These are phyloP conservation scores for Neurospora sp. DNA, from an alignment of 495 filamentous ascomycete species.

Conservation along the genomic window DNA sequence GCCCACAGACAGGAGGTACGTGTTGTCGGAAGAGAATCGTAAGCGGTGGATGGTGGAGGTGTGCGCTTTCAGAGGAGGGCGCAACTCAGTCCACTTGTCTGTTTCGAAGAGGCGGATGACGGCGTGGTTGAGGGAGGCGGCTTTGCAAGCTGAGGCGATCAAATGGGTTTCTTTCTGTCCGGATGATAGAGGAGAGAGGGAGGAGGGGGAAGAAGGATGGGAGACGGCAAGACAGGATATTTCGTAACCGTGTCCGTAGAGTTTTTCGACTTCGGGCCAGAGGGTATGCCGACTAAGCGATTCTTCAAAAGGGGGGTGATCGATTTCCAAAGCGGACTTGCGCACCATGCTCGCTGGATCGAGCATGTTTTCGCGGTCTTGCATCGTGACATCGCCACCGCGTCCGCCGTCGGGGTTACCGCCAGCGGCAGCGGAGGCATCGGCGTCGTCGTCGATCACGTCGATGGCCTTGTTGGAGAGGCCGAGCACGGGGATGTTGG, in stretches of 20 bases:
- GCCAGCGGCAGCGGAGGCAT: slow-evolving; percentile 5
- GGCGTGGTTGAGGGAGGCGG: slow-evolving; percentile 84
- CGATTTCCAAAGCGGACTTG: slow-evolving; percentile 36
- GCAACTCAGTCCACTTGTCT: slow-evolving; percentile 74
- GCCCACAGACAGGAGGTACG: slow-evolving; percentile 73
- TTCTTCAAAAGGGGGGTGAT: slow-evolving; percentile 79
- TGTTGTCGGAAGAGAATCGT: slow-evolving; percentile 65
- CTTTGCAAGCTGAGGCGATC: slow-evolving; percentile 89
- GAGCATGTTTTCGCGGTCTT: slow-evolving; percentile 25
- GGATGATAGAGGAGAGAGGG: background rate
- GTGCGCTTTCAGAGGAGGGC: slow-evolving; percentile 70
- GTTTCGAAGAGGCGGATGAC: slow-evolving; percentile 89
- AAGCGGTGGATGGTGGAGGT: slow-evolving; percentile 73
- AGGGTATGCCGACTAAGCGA: slow-evolving; percentile 80
- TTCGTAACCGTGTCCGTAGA: slow-evolving; percentile 98
- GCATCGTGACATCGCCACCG: slow-evolving; percentile 22
- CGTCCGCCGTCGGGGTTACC: slow-evolving; percentile 8
- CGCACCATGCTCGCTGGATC: slow-evolving; percentile 32
- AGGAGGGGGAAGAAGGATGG: slow-evolving; percentile 28
- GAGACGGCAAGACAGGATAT: slow-evolving; percentile 82
- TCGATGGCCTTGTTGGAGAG: slow-evolving; percentile 91
- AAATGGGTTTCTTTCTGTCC: slow-evolving; percentile 42
- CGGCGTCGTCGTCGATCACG: slow-evolving; percentile 41
- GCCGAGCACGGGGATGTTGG: slow-evolving; percentile 87
- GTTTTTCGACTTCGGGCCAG: slow-evolving; percentile 93